Evolutionary conservation across 1,284 basidiomycete genomes (phyloP).

Genomic region (Papiliotrema flavescens): DNA sequence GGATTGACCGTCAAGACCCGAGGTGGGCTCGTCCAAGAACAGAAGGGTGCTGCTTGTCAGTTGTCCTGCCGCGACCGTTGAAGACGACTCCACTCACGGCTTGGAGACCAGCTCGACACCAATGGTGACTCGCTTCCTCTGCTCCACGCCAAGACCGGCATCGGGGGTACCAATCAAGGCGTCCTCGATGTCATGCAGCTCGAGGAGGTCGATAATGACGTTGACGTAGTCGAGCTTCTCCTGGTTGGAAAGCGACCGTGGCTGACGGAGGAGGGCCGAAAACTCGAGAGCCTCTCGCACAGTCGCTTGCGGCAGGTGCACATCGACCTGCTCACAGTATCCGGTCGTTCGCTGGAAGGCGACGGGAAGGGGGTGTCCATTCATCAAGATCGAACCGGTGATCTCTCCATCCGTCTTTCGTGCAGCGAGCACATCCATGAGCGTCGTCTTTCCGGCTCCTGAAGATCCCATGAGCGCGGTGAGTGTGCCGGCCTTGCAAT

Average conservation of each 20-base stretch:
- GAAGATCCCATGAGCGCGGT: constrained; percentile 52
- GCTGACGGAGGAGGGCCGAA: constrained; percentile 76
- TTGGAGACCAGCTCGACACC: constrained; percentile 58
- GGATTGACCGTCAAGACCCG: constrained; percentile 56
- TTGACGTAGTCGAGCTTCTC: constrained; percentile 56
- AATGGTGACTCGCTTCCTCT: constrained; percentile 56
- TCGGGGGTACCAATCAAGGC: constrained; percentile 52
- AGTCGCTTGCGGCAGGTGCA: constrained; percentile 40
- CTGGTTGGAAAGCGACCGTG: constrained; percentile 56
- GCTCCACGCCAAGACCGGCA: constrained; percentile 53
- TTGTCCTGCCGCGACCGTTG: background rate
- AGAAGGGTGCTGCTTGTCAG: constrained; percentile 31
- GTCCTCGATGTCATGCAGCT: constrained; percentile 53
- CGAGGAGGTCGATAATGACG: constrained; percentile 54
- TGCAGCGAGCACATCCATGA: constrained; percentile 52
- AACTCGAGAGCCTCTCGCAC: constrained; percentile 80
- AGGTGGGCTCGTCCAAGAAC: constrained; percentile 53
- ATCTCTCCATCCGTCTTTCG: constrained; percentile 44
- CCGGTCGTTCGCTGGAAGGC: constrained; percentile 55
- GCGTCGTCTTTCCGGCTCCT: constrained; percentile 49
- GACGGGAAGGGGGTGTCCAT: constrained; percentile 50
- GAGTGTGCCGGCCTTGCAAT: constrained; percentile 53
- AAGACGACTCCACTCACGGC: constrained; percentile 43
- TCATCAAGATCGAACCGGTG: constrained; percentile 51
- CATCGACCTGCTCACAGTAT: constrained; percentile 48